A percentile compares a stretch with the other conserved stretches of the same genome.
phyloP scores from a whole-genome alignment of 768 basidiomycete genomes.

The Hydnum rufescens region DNA sequence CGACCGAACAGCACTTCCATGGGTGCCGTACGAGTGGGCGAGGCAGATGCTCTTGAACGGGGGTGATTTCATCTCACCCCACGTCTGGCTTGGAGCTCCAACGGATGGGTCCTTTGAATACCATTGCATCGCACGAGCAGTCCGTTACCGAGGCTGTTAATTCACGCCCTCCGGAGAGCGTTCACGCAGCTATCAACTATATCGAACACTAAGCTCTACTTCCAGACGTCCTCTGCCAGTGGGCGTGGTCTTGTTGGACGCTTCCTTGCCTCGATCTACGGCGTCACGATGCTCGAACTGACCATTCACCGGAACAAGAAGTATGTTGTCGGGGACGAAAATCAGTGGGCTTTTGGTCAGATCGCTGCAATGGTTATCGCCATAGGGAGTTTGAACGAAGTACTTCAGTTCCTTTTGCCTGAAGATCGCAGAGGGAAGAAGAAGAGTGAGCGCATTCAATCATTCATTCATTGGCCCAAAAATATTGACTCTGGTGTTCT shows the following conservation, averaged over 20 bases:
- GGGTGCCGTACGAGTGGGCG: too few species aligned
- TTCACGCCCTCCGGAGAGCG: too few species aligned
- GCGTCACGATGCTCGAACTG: constrained; percentile 6
- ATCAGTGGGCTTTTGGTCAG: constrained; percentile 8
- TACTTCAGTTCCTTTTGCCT: constrained; percentile 5
- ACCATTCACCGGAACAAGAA: constrained; percentile 4
- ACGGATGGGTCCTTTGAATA: too few species aligned
- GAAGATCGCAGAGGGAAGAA: too few species aligned
- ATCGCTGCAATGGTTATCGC: constrained; percentile 6
- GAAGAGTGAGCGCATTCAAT: too few species aligned
- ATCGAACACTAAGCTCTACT: not conserved
- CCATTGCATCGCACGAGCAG: not conserved
- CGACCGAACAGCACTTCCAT: too few species aligned
- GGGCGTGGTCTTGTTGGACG: constrained; percentile 2
- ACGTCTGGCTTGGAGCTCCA: too few species aligned
- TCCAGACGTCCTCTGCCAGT: not conserved
- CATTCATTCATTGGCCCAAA: too few species aligned
- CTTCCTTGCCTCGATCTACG: constrained; percentile 3
- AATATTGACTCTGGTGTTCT: too few species aligned
- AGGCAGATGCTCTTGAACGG: too few species aligned
- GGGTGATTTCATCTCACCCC: too few species aligned
- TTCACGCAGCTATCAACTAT: not conserved
- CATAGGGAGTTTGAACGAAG: constrained; percentile 5
- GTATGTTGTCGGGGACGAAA: constrained; percentile 3
- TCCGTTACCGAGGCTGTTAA: not conserved